A percentile compares a stretch with the other conserved stretches of the same genome.
Evolutionary conservation across 2,329 filamentous ascomycete genomes (phyloP).

Genomic region (Microsporum audouinii): DNA sequence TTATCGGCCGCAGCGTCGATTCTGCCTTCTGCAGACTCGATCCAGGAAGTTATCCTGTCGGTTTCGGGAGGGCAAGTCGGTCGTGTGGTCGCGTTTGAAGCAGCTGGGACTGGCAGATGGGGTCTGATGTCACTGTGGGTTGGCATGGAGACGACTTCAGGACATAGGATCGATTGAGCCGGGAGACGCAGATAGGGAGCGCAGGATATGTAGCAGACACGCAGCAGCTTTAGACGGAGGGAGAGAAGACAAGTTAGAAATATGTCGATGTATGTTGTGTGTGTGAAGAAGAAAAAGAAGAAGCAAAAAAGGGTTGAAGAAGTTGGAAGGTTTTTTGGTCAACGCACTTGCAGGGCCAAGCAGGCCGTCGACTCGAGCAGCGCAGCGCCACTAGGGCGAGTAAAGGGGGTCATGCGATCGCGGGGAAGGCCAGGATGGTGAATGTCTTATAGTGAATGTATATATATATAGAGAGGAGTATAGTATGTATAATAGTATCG

Average conservation of each 20-base stretch:
- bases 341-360: not conserved
- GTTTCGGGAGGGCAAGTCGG: conserved; percentile 41
- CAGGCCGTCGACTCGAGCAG: not conserved
- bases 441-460: not conserved
- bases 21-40: conserved; percentile 22
- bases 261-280: not conserved
- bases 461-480: not conserved
- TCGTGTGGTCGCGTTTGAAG: conserved; percentile 35
- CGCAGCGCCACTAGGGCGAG: not conserved
- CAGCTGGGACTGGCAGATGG: conserved; percentile 28
- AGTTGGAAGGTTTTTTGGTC: not conserved
- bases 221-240: not conserved
- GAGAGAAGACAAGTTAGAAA: not conserved
- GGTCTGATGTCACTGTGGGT: conserved; percentile 37
- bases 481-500: too few relatives aligned
- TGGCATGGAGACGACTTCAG: conserved; percentile 35
- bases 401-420: conserved; percentile 29
- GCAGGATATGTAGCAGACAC: not conserved
- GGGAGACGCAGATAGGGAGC: not conserved
- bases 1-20: conserved; percentile 17
- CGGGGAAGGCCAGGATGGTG: conserved; percentile 11
- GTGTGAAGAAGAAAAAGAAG: not conserved
- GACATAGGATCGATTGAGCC: not conserved
- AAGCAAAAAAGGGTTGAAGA: not conserved
- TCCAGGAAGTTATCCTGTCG: conserved; percentile 26